phyloP scores from a whole-genome alignment of 345 rosid species.

The Cardamine occulta region DNA sequence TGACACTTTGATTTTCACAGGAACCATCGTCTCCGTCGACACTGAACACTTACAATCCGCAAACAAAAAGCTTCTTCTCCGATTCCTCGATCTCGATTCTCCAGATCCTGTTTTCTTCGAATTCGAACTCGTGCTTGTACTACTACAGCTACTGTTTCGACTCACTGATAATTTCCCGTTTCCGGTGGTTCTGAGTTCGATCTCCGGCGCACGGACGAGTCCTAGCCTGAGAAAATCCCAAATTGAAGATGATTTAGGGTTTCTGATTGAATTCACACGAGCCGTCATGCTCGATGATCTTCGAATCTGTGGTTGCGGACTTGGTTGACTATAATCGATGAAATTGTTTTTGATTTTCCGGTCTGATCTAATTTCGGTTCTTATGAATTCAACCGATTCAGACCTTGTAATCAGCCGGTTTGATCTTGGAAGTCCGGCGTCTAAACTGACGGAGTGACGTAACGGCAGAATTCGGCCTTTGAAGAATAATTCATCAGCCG shows the following conservation, averaged over 20 bases:
- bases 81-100: constrained; percentile 42
- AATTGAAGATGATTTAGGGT: constrained; percentile 51
- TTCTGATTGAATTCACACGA: constrained; percentile 39
- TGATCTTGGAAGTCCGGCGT: constrained; percentile 35
- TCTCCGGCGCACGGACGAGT: constrained; percentile 77
- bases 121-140: constrained; percentile 51
- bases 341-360: constrained; percentile 56
- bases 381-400: constrained; percentile 55
- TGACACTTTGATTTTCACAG: constrained; percentile 13
- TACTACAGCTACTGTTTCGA: constrained; percentile 60
- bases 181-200: constrained; percentile 52
- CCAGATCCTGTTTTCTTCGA: constrained; percentile 37
- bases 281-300: constrained; percentile 46
- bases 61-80: constrained; percentile 48
- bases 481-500: constrained; percentile 78
- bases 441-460: constrained; percentile 66
- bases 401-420: constrained; percentile 52
- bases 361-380: constrained; percentile 41
- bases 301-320: constrained; percentile 79
- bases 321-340: constrained; percentile 54
- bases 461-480: constrained; percentile 72
- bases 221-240: constrained; percentile 80
- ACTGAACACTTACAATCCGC: constrained; percentile 70
- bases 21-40: constrained; percentile 49
- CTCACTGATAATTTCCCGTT: constrained; percentile 52